Evolutionary conservation across 805 yeast species (phyloP).

Genomic region (Yarrowia sp.): DNA sequence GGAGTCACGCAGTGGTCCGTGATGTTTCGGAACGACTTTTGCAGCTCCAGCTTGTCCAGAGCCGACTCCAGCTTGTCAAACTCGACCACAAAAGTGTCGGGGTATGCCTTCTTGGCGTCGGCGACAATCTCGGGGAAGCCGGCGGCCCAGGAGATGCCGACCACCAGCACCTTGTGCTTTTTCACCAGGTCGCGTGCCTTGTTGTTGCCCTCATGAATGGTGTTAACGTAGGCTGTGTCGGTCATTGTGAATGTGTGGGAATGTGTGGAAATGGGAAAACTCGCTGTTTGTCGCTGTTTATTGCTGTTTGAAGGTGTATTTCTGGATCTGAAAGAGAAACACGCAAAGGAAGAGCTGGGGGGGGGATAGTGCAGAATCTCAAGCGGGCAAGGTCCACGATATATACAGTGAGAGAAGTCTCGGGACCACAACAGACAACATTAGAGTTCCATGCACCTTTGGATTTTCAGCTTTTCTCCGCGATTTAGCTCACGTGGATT

Average conservation of each 20-base stretch:
- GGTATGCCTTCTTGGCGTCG: slow-evolving; percentile 25
- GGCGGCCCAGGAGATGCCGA: slow-evolving; percentile 15
- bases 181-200: slow-evolving; percentile 36
- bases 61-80: slow-evolving; percentile 22
- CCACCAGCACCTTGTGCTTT: slow-evolving; percentile 22
- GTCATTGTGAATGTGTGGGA: slow-evolving; percentile 27
- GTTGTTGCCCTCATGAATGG: slow-evolving; percentile 21
- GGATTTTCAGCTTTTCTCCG: slow-evolving; percentile 13
- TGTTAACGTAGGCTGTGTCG: slow-evolving; percentile 34
- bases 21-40: slow-evolving; percentile 36
- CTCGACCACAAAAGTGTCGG: slow-evolving; percentile 24
- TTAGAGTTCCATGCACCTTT: slow-evolving; percentile 14
- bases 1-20: slow-evolving; percentile 23
- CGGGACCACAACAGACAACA: slow-evolving; percentile 13
- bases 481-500: slow-evolving; percentile 33
- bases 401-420: slow-evolving; percentile 22
- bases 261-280: neutral
- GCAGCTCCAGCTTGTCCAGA: slow-evolving; percentile 31
- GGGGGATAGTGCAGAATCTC: neutral
- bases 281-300: neutral
- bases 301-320: neutral
- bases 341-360: too few species aligned
- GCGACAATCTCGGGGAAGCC: slow-evolving; percentile 13
- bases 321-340: neutral
- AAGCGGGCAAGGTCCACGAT: slow-evolving; percentile 7